A percentile compares a stretch with the other conserved stretches of the same genome.
phyloP scores from a whole-genome alignment of 2,329 filamentous ascomycete genomes.

The Aspergillus neotritici region DNA sequence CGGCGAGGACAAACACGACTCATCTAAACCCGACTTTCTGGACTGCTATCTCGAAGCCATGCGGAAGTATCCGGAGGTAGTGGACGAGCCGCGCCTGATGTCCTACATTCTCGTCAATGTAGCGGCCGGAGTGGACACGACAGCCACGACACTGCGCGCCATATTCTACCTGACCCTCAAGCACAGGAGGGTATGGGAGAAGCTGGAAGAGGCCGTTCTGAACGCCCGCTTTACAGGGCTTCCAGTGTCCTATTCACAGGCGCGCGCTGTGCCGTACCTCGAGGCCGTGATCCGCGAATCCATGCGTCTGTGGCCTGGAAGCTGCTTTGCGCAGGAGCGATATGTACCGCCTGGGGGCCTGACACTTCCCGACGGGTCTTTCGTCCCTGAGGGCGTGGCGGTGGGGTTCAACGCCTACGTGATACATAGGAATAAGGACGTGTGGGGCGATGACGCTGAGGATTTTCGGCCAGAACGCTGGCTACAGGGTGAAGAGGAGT shows the following conservation, averaged over 20 bases:
- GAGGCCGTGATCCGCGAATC: conserved; percentile 27
- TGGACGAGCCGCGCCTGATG: conserved; percentile 23
- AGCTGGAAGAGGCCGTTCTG: conserved; percentile 41
- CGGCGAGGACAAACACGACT: neutral
- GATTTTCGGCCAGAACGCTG: conserved; percentile 21
- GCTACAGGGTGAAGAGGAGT: conserved; percentile 14
- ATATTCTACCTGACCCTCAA: conserved; percentile 31
- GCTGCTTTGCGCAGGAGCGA: conserved; percentile 21
- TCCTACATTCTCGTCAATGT: conserved; percentile 26
- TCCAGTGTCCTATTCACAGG: conserved; percentile 22
- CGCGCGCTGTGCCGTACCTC: conserved; percentile 25
- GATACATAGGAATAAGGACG: conserved; percentile 19
- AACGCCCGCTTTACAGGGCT: conserved; percentile 29
- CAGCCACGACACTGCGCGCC: conserved; percentile 27
- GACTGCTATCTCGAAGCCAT: conserved; percentile 27
- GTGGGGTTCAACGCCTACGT: conserved; percentile 31
- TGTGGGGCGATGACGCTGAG: conserved; percentile 20
- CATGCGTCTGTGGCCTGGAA: conserved; percentile 21
- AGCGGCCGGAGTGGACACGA: conserved; percentile 33
- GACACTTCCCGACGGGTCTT: conserved; percentile 17
- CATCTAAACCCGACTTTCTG: conserved; percentile 21
- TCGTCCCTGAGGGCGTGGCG: conserved; percentile 23
- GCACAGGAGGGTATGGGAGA: conserved; percentile 28
- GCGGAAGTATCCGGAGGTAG: conserved; percentile 16
- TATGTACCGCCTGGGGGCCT: conserved; percentile 19